Percentiles rank a stretch among this genome's conserved stretches.
phyloP scores from a whole-genome alignment of 108 stramenopile species.

The Cyclotella cryptica region DNA sequence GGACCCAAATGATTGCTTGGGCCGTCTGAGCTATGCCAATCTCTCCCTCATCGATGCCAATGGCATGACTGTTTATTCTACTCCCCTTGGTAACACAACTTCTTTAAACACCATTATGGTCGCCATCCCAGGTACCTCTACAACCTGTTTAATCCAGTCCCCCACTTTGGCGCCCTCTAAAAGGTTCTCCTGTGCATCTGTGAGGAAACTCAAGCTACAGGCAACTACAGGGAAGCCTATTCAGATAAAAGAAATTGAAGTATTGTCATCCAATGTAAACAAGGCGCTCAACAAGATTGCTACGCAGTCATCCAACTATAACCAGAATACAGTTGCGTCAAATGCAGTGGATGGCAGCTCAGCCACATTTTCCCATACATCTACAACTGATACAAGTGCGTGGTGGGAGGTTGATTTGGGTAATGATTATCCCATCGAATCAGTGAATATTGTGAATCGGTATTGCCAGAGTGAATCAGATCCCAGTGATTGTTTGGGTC shows the following conservation, averaged over 20 bases:
- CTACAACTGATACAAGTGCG: not conserved
- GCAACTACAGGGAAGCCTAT: not conserved
- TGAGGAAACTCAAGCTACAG: not conserved
- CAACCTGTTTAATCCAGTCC: not conserved
- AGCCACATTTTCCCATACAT: not conserved
- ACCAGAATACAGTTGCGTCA: not conserved
- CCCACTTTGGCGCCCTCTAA: not conserved
- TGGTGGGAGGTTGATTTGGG: not conserved
- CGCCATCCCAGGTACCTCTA: not conserved
- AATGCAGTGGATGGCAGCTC: not conserved
- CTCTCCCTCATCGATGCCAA: not conserved
- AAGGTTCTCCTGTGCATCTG: not conserved
- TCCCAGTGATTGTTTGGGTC: slow-evolving; percentile 2
- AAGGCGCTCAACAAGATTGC: not conserved
- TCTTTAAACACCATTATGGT: not conserved
- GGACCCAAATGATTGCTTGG: not conserved
- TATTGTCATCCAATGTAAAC: not conserved
- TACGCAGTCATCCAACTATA: not conserved
- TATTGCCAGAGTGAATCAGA: not conserved
- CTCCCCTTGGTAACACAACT: not conserved
- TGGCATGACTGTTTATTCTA: not conserved
- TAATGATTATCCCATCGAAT: not conserved
- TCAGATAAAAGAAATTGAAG: not conserved
- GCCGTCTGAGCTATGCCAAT: not conserved
- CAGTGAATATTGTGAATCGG: not conserved